These are phyloP conservation scores for Trichomonas vaginalis DNA, from an alignment of 208 protist species.

Conservation along the genomic window DNA sequence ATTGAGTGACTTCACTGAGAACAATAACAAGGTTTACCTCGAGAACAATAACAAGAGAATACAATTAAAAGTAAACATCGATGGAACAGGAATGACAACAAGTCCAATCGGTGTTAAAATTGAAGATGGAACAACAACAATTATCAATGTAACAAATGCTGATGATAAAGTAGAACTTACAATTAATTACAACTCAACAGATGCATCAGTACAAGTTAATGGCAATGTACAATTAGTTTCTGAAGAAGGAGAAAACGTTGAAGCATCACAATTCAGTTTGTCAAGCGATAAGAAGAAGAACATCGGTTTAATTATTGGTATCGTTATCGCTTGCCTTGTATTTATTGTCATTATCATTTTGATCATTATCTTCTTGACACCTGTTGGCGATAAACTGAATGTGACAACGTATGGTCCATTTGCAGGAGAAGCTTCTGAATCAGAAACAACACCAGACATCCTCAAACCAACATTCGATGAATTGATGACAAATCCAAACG, in stretches of 20 bases:
- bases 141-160: background rate
- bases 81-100: background rate
- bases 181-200: background rate
- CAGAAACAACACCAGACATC: background rate
- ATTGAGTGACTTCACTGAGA: background rate
- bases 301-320: background rate
- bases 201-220: background rate
- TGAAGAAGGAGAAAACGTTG: background rate
- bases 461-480: background rate
- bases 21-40: background rate
- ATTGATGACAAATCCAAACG: background rate
- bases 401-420: background rate
- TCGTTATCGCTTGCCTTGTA: background rate
- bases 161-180: background rate
- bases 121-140: background rate
- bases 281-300: background rate
- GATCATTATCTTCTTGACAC: background rate
- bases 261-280: background rate
- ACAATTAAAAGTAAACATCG: background rate
- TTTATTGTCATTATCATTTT: background rate
- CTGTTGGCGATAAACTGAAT: background rate
- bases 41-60: background rate
- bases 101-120: background rate
- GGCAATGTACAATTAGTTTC: background rate
- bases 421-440: background rate